Conservation (phyloP, 352 stramenopile genomes). For the Phytophthora megakarya region DNA sequence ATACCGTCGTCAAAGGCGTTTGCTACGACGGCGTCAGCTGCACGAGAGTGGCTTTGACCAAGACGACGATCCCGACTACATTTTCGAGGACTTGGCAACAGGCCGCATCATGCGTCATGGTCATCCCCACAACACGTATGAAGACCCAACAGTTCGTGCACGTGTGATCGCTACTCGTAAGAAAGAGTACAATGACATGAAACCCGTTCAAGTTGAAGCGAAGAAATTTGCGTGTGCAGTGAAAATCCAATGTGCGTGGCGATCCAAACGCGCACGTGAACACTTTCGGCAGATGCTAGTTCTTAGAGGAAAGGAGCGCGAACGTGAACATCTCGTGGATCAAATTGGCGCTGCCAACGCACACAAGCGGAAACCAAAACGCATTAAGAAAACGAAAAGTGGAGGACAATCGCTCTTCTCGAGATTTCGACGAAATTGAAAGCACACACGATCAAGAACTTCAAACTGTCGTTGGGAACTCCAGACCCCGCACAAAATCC, state of each 20-base stretch:
- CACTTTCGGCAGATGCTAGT: conserved; percentile 62
- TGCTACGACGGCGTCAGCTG: conserved; percentile 8
- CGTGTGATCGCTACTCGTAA: conserved; percentile 51
- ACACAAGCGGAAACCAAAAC: conserved; percentile 13
- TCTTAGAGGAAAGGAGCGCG: conserved; percentile 68
- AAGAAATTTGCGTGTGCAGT: conserved; percentile 63
- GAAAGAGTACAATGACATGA: conserved; percentile 37
- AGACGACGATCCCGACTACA: conserved; percentile 38
- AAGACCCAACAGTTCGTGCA: conserved; percentile 33
- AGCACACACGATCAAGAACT: background rate
- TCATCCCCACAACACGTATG: conserved; percentile 25
- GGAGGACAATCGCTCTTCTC: conserved; percentile 23
- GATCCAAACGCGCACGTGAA: conserved; percentile 63
- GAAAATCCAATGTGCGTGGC: conserved; percentile 79
- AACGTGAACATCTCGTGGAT: conserved; percentile 48
- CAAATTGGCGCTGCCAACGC: conserved; percentile 28
- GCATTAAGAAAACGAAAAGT: conserved; percentile 11
- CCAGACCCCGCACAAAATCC: conserved; percentile 35
- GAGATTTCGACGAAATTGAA: conserved; percentile 8
- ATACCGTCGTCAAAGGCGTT: conserved; percentile 24
- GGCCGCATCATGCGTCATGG: conserved; percentile 42
- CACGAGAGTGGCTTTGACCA: conserved; percentile 10
- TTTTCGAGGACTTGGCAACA: conserved; percentile 66
- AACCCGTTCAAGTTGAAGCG: conserved; percentile 41
- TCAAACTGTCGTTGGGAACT: conserved; percentile 25